Conservation (phyloP, 2,329 filamentous ascomycete genomes). For the Chaetomiaceae sp. region DNA sequence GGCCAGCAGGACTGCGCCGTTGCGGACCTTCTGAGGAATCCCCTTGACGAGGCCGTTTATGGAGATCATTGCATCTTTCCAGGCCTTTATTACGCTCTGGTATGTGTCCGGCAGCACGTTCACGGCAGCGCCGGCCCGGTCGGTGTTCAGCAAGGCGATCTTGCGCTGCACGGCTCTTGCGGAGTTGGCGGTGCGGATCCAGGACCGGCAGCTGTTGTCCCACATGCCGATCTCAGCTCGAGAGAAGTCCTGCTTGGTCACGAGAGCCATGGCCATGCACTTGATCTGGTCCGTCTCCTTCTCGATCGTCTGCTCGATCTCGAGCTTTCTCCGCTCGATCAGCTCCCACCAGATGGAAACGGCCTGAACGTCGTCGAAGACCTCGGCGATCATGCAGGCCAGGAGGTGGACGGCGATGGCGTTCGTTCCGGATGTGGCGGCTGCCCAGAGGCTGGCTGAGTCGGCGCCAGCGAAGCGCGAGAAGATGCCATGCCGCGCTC, state of each 20-base stretch:
- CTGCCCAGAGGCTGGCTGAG: background rate
- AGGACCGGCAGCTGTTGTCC: conserved; percentile 37
- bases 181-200: conserved; percentile 33
- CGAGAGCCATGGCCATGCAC: background rate
- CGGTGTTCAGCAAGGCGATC: conserved; percentile 9
- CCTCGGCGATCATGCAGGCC: conserved; percentile 10
- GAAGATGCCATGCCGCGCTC: background rate
- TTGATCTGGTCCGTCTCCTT: background rate
- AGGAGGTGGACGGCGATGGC: background rate
- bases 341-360: conserved; percentile 19
- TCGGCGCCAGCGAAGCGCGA: background rate
- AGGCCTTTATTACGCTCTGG: conserved; percentile 29
- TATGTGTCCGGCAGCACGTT: conserved; percentile 29
- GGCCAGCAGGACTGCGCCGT: conserved; percentile 29
- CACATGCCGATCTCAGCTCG: conserved; percentile 31
- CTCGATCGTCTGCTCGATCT: background rate
- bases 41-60: conserved; percentile 31
- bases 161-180: conserved; percentile 25
- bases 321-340: conserved; percentile 6
- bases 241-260: conserved; percentile 20
- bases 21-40: conserved; percentile 24
- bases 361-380: conserved; percentile 5
- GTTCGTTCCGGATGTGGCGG: background rate
- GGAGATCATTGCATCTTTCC: conserved; percentile 27
- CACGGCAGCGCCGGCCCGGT: conserved; percentile 30